Evolutionary conservation across 176 grass and related monocot species (phyloP).

Genomic region (Aegilops umbellulata): DNA sequence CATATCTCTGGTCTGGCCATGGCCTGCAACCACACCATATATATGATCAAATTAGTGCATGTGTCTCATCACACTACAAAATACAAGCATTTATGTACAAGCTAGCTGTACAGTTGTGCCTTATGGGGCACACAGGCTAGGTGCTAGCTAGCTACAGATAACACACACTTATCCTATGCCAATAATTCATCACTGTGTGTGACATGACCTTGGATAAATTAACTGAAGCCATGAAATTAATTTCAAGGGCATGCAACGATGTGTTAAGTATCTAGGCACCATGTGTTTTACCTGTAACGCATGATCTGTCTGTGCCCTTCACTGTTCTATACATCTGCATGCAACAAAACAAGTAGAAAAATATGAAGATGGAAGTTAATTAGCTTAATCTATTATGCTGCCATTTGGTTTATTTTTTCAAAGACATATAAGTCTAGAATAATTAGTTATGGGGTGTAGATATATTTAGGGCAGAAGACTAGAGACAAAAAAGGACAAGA

Average conservation of each 20-base stretch:
- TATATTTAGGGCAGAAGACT: background rate
- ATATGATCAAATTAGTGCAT: slow-evolving; percentile 20
- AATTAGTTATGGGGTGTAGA: background rate
- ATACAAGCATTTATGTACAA: slow-evolving; percentile 8
- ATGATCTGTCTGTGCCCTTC: slow-evolving; percentile 84
- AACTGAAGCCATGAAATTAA: background rate
- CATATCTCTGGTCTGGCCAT: slow-evolving; percentile 46
- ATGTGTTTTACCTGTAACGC: slow-evolving; percentile 47
- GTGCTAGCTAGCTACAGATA: background rate
- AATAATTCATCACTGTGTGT: slow-evolving; percentile 38
- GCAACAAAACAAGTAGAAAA: slow-evolving; percentile 28
- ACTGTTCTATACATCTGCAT: slow-evolving; percentile 99
- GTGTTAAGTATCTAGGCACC: slow-evolving; percentile 33
- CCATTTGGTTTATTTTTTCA: background rate
- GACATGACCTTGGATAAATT: slow-evolving; percentile 28
- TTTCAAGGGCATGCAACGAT: background rate
- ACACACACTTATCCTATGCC: slow-evolving; percentile 20
- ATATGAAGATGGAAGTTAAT: background rate
- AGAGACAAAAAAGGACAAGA: slow-evolving; percentile 22
- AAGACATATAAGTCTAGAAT: background rate
- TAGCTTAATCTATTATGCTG: background rate
- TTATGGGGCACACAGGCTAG: slow-evolving; percentile 24
- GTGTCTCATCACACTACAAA: slow-evolving; percentile 19
- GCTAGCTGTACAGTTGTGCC: slow-evolving; percentile 27
- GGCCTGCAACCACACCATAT: slow-evolving; percentile 41